Evolutionary conservation across 2,329 filamentous ascomycete species (phyloP), one percentile per base, ranked within the genome.

Genomic region (Neopestalotiopsis sp.): DNA sequence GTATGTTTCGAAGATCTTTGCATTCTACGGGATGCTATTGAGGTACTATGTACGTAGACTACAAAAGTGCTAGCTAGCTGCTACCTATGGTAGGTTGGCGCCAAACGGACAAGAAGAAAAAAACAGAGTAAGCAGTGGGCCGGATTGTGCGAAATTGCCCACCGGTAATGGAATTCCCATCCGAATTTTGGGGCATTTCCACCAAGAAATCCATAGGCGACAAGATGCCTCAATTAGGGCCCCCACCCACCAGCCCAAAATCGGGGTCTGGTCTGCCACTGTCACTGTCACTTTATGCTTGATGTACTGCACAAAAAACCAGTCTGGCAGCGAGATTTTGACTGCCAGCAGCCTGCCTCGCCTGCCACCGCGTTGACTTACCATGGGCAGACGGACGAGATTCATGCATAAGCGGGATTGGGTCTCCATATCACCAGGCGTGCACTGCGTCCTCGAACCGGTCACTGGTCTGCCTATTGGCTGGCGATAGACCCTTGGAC

Each of bases 401-500:
- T 28, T 28, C 42, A n/a, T n/a, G 45, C 45, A 52, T 52, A 12
- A 52, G 45, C 45, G 45, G 45, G 45, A 52, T 52, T 52, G 45
- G n/a, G 45, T 20, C 45, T 38, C n/a, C 45, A 52, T 52, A 17
- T 52, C 7, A 52, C 45, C 17, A 17, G 45, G 45, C 45, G 24
- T 28, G 24, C 24, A 28, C 24, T 28, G 24, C 24, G 45, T 20
- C 10, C 17, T 7, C 45, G 9, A 7, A 20, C 17, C 17, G 17
- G 17, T n/a, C 14, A 9, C 17, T 17, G 45, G 14, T n/a, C 45
- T 20, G 17, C 4, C 2, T 10, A 52, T 52, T 52, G 45, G 45
- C 45, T 52, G 45, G 45, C n/a, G 9, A 20, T 6, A 20, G 45
- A 20, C 45, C 45, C 17, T 57, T 56, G 28, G 59, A 69, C 68